Evolutionary conservation across 768 basidiomycete genomes (phyloP).

Genomic region (Amanita thiersii): DNA sequence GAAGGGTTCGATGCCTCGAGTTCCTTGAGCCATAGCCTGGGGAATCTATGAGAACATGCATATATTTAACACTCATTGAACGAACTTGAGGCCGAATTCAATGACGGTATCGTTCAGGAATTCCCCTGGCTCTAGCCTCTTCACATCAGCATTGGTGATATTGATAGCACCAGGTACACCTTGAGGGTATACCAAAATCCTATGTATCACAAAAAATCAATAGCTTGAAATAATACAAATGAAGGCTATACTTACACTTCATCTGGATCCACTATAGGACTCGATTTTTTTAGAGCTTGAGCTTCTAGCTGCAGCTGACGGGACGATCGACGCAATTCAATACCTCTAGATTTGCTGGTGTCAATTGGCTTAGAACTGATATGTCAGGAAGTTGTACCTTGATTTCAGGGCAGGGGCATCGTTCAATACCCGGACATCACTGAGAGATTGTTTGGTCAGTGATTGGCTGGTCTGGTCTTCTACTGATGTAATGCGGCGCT

Average conservation of each 20-base stretch:
- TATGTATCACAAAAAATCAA: conserved; percentile 19
- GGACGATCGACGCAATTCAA: conserved; percentile 23
- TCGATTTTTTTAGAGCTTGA: conserved; percentile 11
- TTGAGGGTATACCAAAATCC: conserved; percentile 72
- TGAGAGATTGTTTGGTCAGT: too few relatives aligned
- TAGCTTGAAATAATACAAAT: background rate
- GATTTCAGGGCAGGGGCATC: too few relatives aligned
- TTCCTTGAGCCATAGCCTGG: conserved; percentile 63
- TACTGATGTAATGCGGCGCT: too few relatives aligned
- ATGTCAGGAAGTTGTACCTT: too few relatives aligned
- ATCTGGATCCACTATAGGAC: conserved; percentile 37
- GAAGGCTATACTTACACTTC: conserved; percentile 45
- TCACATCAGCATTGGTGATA: conserved; percentile 72
- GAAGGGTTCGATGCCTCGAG: conserved; percentile 47
- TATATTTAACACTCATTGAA: conserved; percentile 4
- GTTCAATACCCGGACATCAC: too few relatives aligned
- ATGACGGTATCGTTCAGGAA: conserved; percentile 96
- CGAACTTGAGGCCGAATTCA: conserved; percentile 91
- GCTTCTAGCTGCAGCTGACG: conserved; percentile 21
- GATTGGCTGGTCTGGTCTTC: too few relatives aligned
- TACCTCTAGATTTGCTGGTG: too few relatives aligned
- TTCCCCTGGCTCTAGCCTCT: conserved; percentile 68
- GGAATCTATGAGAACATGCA: conserved; percentile 6
- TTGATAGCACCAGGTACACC: conserved; percentile 67
- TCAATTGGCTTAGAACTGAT: too few relatives aligned